A percentile compares a stretch with the other conserved stretches of the same genome.
These are phyloP conservation scores for Agrostemma githago DNA, from an alignment of 148 eudicot species.

Conservation along the genomic window DNA sequence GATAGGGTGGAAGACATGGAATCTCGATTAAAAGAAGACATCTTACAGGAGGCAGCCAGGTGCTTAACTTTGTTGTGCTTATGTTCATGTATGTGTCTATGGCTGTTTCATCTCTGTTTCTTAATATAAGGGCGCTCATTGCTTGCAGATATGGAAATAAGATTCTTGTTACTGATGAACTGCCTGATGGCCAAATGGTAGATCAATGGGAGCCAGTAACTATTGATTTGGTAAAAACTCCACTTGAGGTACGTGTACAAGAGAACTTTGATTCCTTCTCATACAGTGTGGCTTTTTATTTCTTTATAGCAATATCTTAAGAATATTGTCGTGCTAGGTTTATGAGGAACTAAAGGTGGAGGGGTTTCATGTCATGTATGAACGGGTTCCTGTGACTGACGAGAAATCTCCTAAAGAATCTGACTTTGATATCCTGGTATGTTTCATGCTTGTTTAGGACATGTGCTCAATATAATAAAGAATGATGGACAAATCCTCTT, in stretches of 20 bases:
- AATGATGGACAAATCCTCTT: not conserved
- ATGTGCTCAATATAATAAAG: not conserved
- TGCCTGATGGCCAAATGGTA: constrained; percentile 99
- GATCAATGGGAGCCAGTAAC: constrained; percentile 98
- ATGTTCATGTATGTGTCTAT: not conserved
- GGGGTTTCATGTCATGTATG: constrained; percentile 73
- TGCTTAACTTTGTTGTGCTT: constrained; percentile 21
- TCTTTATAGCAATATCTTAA: constrained; percentile 15
- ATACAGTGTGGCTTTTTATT: not conserved
- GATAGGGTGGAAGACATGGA: constrained; percentile 96
- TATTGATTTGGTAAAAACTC: constrained; percentile 72
- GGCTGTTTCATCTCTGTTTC: constrained; percentile 6
- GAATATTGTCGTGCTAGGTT: constrained; percentile 47
- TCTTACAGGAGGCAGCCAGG: constrained; percentile 88
- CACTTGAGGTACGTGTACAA: constrained; percentile 56
- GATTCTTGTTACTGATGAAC: constrained; percentile 94
- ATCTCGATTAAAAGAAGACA: constrained; percentile 84
- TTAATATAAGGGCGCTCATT: constrained; percentile 10
- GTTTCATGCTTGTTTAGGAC: constrained; percentile 20
- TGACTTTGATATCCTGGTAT: constrained; percentile 88
- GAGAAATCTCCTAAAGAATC: constrained; percentile 96
- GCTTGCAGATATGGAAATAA: constrained; percentile 73
- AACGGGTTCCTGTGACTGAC: constrained; percentile 90
- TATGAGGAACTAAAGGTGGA: constrained; percentile 68
- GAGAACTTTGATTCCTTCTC: not conserved